Conservation (phyloP, 768 basidiomycete genomes). For the Amanita pseudoporphyria region DNA sequence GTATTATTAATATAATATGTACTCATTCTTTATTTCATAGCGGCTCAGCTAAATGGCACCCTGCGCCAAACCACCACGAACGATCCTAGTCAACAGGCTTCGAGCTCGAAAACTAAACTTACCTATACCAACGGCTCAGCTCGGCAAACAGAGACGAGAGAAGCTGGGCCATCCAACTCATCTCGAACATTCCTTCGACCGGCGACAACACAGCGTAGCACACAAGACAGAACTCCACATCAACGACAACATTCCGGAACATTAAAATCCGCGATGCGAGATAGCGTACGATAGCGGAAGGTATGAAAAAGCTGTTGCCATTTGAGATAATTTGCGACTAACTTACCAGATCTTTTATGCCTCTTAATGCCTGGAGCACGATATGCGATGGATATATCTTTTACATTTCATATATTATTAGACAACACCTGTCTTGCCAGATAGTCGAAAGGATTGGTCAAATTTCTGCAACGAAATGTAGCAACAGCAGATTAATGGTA, state of each 20-base stretch:
- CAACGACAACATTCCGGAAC: slow-evolving; percentile 6
- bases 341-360: neutral
- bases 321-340: neutral
- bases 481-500: slow-evolving; percentile 7
- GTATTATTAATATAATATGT: neutral
- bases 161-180: neutral
- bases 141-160: neutral
- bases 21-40: neutral
- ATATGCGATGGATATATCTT: neutral
- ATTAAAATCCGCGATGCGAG: slow-evolving; percentile 8
- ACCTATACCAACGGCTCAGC: slow-evolving; percentile 1
- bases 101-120: slow-evolving; percentile 2
- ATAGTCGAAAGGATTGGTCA: neutral
- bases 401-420: neutral
- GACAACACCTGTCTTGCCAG: neutral
- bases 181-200: neutral
- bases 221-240: slow-evolving; percentile 1
- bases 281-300: slow-evolving; percentile 1
- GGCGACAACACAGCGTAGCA: neutral
- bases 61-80: neutral
- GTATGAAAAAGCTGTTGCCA: neutral
- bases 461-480: slow-evolving; percentile 5
- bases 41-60: slow-evolving; percentile 3
- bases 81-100: neutral
- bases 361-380: neutral